Evolutionary conservation across 495 filamentous ascomycete genomes (phyloP), one percentile per base, ranked within the genome.

Genomic region (Hypomontagnella submonticulosa): DNA sequence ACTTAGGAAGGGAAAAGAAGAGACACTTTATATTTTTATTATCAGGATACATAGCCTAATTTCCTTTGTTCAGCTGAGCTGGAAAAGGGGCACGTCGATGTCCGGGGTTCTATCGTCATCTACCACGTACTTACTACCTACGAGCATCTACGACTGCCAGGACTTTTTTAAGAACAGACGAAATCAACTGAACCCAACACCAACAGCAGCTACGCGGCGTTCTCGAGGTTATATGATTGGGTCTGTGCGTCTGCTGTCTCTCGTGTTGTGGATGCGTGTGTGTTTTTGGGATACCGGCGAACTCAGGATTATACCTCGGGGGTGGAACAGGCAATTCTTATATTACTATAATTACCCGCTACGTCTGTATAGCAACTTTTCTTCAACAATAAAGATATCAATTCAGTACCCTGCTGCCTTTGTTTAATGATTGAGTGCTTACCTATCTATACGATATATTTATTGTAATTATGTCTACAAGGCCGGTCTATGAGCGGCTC

Each of bases 1-100:
- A 10, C 6, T 12, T 18, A 7, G 23, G 15, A 32, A 46, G 54
- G 52, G n/a, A 3, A 48, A 23, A 50, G 9, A 40, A 27, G 11
- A 53, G 46, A 6, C 23, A 2, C 2, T 27, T 27, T 27, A 40
- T 43, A 27, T 48, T 41, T 52, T 59, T 51, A 49, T 44, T 65
- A 33, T 61, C 18, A 69, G 49, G 19, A 65, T 57, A 62, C 70
- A 67, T 66, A 70, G 61, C 42, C 41, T 58, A 72, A 67, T 51
- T 75, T 71, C 63, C 34, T 74, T 66, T 69, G 70, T 64, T 62
- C 70, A 74, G 67, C 70, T 68, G 69, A 74, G 71, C 69, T 66
- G 66, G 61, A 58, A 61, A 66, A 40, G 33, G 54, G 41, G 41
- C 47, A 58, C 20, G 44, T 50, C 36, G 42, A 48, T 18, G 51